Percentiles rank a stretch among this genome's conserved stretches.
Evolutionary conservation across 371 early-diverging fungal genomes (phyloP).

Genomic region (Actinomucor elegans): DNA sequence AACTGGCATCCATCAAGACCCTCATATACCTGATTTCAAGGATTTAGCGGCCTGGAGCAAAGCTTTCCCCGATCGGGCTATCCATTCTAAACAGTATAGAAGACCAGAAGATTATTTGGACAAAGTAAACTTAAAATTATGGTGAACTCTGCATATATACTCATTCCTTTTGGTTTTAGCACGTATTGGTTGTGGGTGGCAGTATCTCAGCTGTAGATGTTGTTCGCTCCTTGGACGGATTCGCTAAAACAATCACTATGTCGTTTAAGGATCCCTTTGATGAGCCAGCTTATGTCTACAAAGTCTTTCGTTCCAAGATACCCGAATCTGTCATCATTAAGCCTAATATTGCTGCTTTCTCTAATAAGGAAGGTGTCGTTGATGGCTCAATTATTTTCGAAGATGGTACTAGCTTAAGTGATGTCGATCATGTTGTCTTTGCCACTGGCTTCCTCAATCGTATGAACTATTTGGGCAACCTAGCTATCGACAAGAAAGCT

Average conservation of each 20-base stretch:
- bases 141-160: not conserved
- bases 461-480: constrained; percentile 50
- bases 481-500: constrained; percentile 6
- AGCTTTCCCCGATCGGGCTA: constrained; percentile 22
- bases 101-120: constrained; percentile 29
- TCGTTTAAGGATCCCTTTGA: constrained; percentile 24
- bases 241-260: constrained; percentile 31
- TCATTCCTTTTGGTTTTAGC: constrained; percentile 15
- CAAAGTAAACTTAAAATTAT: constrained; percentile 24
- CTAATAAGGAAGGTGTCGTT: constrained; percentile 21
- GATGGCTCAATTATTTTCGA: constrained; percentile 48
- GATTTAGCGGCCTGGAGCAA: constrained; percentile 28
- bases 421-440: constrained; percentile 61
- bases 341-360: constrained; percentile 22
- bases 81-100: constrained; percentile 42
- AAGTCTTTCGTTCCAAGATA: constrained; percentile 18
- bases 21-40: constrained; percentile 33
- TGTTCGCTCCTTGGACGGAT: constrained; percentile 23
- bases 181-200: constrained; percentile 39
- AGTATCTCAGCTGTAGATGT: constrained; percentile 41
- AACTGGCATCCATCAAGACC: constrained; percentile 32
- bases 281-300: constrained; percentile 13
- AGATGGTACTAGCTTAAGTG: constrained; percentile 51
- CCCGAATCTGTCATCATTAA: constrained; percentile 21
- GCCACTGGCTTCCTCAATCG: constrained; percentile 66